Percentiles rank a stretch among this genome's conserved stretches.
Evolutionary conservation across 371 early-diverging fungal species (phyloP).

Genomic region (Rhizopus stolonifer): DNA sequence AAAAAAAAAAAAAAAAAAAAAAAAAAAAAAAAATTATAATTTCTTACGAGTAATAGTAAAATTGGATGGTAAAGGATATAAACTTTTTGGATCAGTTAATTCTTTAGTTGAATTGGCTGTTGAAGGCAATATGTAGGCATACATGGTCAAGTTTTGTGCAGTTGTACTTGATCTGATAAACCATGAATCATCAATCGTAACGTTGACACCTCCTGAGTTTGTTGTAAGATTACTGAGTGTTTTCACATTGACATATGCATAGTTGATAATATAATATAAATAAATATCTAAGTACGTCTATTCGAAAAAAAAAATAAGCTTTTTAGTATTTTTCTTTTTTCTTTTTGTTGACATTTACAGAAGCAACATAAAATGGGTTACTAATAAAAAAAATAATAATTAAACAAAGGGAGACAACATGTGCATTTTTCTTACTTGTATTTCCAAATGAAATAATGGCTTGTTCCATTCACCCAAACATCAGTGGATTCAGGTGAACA

Average conservation of each 20-base stretch:
- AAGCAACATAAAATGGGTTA: constrained; percentile 31
- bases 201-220: constrained; percentile 17
- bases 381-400: constrained; percentile 15
- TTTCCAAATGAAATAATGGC: constrained; percentile 40
- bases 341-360: constrained; percentile 22
- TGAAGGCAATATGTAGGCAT: constrained; percentile 36
- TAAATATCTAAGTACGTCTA: constrained; percentile 24
- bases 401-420: not conserved
- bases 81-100: constrained; percentile 24
- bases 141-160: constrained; percentile 29
- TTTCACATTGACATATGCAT: constrained; percentile 30
- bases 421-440: constrained; percentile 27
- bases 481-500: constrained; percentile 30
- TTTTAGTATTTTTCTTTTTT: not conserved
- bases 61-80: constrained; percentile 43
- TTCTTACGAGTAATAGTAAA: constrained; percentile 47
- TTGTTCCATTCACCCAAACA: constrained; percentile 35
- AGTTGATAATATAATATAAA: constrained; percentile 41
- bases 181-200: constrained; percentile 43
- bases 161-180: constrained; percentile 25
- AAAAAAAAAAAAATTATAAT: too few relatives aligned
- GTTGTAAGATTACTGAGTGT: constrained; percentile 28
- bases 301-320: not conserved
- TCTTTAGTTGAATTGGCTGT: constrained; percentile 25
- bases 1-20: not conserved